phyloP scores from a whole-genome alignment of 805 yeast genomes.

The Yarrowia sp. region DNA sequence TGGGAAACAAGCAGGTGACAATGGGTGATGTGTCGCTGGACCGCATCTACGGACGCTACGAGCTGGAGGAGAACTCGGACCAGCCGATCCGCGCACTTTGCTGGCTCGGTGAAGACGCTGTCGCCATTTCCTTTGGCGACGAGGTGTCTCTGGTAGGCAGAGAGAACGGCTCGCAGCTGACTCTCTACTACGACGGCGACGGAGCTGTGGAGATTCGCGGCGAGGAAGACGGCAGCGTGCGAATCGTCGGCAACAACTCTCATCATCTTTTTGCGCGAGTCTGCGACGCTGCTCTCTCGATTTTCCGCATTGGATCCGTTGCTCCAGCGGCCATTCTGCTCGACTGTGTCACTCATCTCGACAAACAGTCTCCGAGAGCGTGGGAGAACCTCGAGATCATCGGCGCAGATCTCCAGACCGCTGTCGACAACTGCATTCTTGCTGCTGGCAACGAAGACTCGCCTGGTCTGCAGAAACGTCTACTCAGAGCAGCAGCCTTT shows the following conservation, averaged over 20 bases:
- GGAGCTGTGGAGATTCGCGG: conserved; percentile 45
- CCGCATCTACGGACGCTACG: conserved; percentile 9
- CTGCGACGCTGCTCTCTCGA: conserved; percentile 51
- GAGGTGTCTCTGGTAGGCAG: conserved; percentile 74
- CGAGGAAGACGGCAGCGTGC: conserved; percentile 63
- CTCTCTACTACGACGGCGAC: conserved; percentile 38
- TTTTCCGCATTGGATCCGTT: conserved; percentile 80
- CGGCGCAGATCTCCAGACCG: conserved; percentile 50
- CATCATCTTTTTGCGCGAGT: conserved; percentile 68
- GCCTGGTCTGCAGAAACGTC: conserved; percentile 71
- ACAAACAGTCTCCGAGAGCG: conserved; percentile 71
- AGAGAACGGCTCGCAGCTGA: conserved; percentile 45
- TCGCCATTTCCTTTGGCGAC: conserved; percentile 57
- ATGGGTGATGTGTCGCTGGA: conserved; percentile 23
- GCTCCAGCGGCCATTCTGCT: conserved; percentile 77
- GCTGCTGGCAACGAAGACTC: conserved; percentile 80
- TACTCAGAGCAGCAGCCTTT: conserved; percentile 77
- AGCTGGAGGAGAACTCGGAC: not conserved
- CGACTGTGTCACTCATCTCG: conserved; percentile 70
- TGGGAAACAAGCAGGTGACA: not conserved
- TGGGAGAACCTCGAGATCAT: conserved; percentile 67
- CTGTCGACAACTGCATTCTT: conserved; percentile 66
- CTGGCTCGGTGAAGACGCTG: conserved; percentile 89
- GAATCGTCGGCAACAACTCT: conserved; percentile 55
- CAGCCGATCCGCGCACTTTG: conserved; percentile 28